A percentile compares a stretch with the other conserved stretches of the same genome.
phyloP scores from a whole-genome alignment of 1,139 yeast genomes.

The Keqinozyma sinolaborantium region DNA sequence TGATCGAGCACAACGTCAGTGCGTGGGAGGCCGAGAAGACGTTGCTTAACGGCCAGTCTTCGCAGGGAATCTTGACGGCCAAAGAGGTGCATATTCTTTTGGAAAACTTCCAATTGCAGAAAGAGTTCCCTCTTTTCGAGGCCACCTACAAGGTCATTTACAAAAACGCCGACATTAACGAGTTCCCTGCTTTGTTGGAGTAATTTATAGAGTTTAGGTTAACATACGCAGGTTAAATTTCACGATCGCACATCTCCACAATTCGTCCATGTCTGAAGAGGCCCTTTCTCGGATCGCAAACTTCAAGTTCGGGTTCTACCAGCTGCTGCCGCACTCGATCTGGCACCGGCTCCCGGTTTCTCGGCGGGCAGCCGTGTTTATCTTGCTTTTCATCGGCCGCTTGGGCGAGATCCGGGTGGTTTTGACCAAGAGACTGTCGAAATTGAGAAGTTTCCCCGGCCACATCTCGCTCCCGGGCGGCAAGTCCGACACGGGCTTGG shows the following conservation, averaged over 20 bases:
- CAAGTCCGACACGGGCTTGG: slow-evolving; percentile 63
- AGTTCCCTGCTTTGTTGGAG: slow-evolving; percentile 62
- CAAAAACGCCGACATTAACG: slow-evolving; percentile 62
- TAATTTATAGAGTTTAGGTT: not conserved
- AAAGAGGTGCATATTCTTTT: slow-evolving; percentile 87
- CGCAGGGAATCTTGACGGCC: slow-evolving; percentile 89
- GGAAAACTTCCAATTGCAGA: slow-evolving; percentile 51
- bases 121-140: slow-evolving; percentile 83
- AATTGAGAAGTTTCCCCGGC: slow-evolving; percentile 72
- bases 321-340: slow-evolving; percentile 31
- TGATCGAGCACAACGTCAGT: slow-evolving; percentile 65
- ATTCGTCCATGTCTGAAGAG: too few species aligned
- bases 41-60: slow-evolving; percentile 86
- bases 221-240: not conserved
- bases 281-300: slow-evolving; percentile 10
- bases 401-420: slow-evolving; percentile 74
- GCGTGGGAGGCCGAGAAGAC: slow-evolving; percentile 81
- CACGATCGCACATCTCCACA: too few species aligned
- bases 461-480: slow-evolving; percentile 93
- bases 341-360: slow-evolving; percentile 58
- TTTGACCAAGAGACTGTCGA: slow-evolving; percentile 70
- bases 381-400: slow-evolving; percentile 65
- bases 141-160: slow-evolving; percentile 82
- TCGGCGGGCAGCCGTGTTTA: slow-evolving; percentile 76
- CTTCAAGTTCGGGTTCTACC: slow-evolving; percentile 23